phyloP scores from a whole-genome alignment of 2,329 filamentous ascomycete species.

The Penicillium sp. region DNA sequence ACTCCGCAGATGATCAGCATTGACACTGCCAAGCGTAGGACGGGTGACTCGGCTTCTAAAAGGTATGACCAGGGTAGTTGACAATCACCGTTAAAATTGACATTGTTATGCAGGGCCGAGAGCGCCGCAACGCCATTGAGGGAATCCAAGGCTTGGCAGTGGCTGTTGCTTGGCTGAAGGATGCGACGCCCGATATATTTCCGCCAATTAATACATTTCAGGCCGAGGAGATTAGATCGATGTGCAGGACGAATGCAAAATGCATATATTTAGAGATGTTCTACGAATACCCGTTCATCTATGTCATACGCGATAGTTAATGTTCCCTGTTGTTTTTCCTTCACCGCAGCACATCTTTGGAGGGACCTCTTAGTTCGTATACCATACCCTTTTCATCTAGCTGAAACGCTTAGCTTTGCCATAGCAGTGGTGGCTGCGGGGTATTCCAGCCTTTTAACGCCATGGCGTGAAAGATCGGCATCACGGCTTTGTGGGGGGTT shows the following conservation, averaged over 20 bases:
- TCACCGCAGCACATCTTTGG: neutral
- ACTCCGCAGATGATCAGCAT: neutral
- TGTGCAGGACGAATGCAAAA: neutral
- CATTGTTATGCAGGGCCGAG: neutral
- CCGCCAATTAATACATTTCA: neutral
- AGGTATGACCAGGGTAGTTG: neutral
- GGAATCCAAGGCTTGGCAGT: neutral
- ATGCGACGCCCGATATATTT: slow-evolving; percentile 1
- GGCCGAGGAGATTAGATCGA: neutral
- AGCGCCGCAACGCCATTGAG: neutral
- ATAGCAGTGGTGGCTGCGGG: slow-evolving; percentile 16
- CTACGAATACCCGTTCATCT: neutral
- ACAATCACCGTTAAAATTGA: neutral
- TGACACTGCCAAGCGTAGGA: neutral
- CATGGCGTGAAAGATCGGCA: slow-evolving; percentile 20
- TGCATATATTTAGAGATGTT: neutral
- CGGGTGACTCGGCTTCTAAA: neutral
- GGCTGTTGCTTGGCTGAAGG: neutral
- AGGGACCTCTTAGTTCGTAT: neutral
- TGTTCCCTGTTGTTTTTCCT: neutral
- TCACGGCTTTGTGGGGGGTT: slow-evolving; percentile 13
- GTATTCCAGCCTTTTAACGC: slow-evolving; percentile 17
- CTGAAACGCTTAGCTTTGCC: slow-evolving; percentile 7
- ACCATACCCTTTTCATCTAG: neutral
- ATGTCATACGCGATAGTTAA: neutral